Conservation (phyloP, 2,329 filamentous ascomycete species). For the Colletotrichum navitas region DNA sequence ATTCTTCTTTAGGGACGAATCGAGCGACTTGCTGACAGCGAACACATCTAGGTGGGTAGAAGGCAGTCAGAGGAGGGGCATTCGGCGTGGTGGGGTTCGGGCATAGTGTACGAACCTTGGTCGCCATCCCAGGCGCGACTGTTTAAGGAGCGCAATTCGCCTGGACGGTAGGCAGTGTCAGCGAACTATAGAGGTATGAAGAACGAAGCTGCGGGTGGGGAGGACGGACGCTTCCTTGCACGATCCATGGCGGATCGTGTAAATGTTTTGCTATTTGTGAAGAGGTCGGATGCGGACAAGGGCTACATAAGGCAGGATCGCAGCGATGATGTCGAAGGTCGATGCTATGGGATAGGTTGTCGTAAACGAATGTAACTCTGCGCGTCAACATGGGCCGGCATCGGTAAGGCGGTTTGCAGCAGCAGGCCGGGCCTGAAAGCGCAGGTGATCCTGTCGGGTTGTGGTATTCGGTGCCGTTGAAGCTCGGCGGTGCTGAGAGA, state of each 20-base stretch:
- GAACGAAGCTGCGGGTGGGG: neutral
- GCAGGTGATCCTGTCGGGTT: slow-evolving; percentile 12
- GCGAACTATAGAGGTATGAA: neutral
- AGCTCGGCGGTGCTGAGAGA: slow-evolving; percentile 26
- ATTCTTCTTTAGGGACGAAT: slow-evolving; percentile 97
- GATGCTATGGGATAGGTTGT: slow-evolving; percentile 59
- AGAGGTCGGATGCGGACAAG: slow-evolving; percentile 47
- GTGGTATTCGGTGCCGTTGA: slow-evolving; percentile 6
- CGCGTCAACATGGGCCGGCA: slow-evolving; percentile 54
- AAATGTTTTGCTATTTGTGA: slow-evolving; percentile 47
- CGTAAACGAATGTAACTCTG: slow-evolving; percentile 52
- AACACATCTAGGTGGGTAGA: slow-evolving; percentile 74
- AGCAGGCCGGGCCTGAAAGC: slow-evolving; percentile 30
- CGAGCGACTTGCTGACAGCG: slow-evolving; percentile 81
- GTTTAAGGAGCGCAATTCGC: slow-evolving; percentile 92
- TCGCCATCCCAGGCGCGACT: slow-evolving; percentile 90
- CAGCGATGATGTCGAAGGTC: slow-evolving; percentile 45
- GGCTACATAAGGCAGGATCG: slow-evolving; percentile 60
- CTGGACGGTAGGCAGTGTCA: slow-evolving; percentile 59
- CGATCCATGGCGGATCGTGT: slow-evolving; percentile 70
- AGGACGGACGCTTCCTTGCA: slow-evolving; percentile 70
- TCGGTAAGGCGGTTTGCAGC: slow-evolving; percentile 49
- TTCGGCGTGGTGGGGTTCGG: slow-evolving; percentile 35
- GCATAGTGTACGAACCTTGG: slow-evolving; percentile 69
- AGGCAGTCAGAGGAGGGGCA: slow-evolving; percentile 29